phyloP scores from a whole-genome alignment of 1,284 basidiomycete genomes.

The Cutaneotrichosporon cavernicola region DNA sequence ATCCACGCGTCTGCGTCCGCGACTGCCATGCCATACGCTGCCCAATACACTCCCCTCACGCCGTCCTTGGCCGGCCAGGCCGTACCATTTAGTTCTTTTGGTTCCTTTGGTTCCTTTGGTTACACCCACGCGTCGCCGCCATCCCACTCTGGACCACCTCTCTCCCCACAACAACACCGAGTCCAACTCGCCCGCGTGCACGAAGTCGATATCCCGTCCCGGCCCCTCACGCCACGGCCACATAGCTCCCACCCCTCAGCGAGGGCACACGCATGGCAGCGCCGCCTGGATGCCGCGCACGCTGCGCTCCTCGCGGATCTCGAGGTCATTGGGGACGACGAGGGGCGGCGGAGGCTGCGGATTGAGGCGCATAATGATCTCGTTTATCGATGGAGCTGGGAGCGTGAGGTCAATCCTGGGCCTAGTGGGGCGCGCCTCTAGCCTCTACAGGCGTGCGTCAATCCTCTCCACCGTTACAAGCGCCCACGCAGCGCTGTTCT shows the following conservation, averaged over 20 bases:
- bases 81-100: no score
- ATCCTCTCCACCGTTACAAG: no score
- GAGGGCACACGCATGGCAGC: neutral
- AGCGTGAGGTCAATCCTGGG: neutral
- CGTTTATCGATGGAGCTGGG: constrained; percentile 9
- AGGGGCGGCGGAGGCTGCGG: neutral
- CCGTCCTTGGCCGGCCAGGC: no score
- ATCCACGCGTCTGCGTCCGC: no score
- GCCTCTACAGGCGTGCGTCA: no score
- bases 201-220: neutral
- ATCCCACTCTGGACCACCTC: no score
- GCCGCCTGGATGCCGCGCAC: neutral
- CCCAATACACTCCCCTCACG: no score
- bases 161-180: neutral
- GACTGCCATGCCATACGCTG: no score
- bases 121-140: no score
- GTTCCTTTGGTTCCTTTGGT: no score
- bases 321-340: constrained; percentile 8
- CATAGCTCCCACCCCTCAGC: neutral
- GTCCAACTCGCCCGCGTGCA: neutral
- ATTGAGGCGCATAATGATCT: constrained; percentile 7
- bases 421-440: neutral
- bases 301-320: constrained; percentile 8
- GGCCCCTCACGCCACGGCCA: neutral
- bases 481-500: no score